Base-by-base conservation (phyloP, 139 green algal genomes). In the Micromonas pusilla region DNA sequence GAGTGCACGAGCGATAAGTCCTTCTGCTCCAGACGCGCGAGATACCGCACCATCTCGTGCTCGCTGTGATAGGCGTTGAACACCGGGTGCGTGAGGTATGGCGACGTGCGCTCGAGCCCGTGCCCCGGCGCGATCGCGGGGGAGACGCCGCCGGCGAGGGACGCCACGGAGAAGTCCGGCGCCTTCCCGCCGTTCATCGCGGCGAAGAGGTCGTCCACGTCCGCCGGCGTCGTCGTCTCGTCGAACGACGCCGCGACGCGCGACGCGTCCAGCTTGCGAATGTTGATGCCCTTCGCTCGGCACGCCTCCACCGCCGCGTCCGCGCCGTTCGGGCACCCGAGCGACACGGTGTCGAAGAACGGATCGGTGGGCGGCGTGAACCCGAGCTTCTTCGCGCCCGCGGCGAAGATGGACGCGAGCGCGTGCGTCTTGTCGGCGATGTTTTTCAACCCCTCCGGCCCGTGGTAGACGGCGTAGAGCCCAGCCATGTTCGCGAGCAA, bases 401-500 rank as follows among this genome's bases (percentile, higher is more conserved):
- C 90, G 0, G 93, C 93, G 71, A 98, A 85, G 33, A 97, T 82
- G 21, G 74, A 63, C 0, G 95, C 91, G 52, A 99, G 83, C 45
- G 91, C 93, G 79, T 97, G 91, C 23, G 92, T 88, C 39, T 93
- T 87, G 57, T 83, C 78, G 28, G 95, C 93, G 73, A 99, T 99
- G 25, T 81, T 66, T 72, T 87, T 92, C 53, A 99, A 90, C 79
- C 95, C 95, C 70, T 96, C 84, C 16, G 95, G 95, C 31, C 95
- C 95, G 84, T 99, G 95, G 86, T 99, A 99, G 39, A 98, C 90
- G 0, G 82, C 95, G 60, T 73, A 80, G 32, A 80, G 62, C 13
- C 32, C 74, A 1, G 95, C 87, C 66, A 99, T 98, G 89, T 99
- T 99, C 72, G 95, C 95, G 74, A 99, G 87, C 63, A 99, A 90